Evolutionary conservation across 768 basidiomycete species (phyloP).

Genomic region (Lactarius evosmus): DNA sequence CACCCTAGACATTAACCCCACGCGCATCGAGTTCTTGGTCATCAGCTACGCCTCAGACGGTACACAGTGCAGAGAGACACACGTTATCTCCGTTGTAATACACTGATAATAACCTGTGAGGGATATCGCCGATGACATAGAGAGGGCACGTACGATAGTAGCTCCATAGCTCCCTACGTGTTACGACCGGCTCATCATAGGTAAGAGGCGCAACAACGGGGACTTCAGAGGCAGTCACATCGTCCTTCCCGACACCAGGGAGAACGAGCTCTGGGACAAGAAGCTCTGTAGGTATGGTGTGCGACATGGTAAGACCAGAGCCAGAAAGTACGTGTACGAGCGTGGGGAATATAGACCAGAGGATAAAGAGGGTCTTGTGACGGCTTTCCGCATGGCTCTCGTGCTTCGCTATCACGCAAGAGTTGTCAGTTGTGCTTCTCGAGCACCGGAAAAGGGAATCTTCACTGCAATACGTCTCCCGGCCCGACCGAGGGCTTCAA

Average conservation of each 20-base stretch:
- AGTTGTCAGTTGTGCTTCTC: background rate
- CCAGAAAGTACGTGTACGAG: background rate
- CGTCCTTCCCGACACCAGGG: background rate
- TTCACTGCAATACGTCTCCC: too few species aligned
- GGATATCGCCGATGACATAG: background rate
- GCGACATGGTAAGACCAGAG: slow-evolving; percentile 19
- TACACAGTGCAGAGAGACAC: slow-evolving; percentile 24
- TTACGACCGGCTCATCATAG: slow-evolving; percentile 63
- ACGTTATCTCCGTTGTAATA: slow-evolving; percentile 84
- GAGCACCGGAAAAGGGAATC: background rate
- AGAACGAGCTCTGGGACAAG: slow-evolving; percentile 1
- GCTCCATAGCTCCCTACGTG: slow-evolving; percentile 71
- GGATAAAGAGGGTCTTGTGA: background rate
- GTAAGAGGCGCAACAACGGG: slow-evolving; percentile 6
- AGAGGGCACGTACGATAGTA: slow-evolving; percentile 58
- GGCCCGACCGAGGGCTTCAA: too few species aligned
- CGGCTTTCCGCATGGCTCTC: background rate
- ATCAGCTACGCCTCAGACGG: background rate
- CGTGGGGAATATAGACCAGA: background rate
- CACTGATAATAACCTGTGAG: slow-evolving; percentile 41
- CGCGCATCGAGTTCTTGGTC: background rate
- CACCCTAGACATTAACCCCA: slow-evolving; percentile 44
- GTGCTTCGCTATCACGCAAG: background rate
- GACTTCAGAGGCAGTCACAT: background rate
- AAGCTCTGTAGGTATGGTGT: background rate